Evolutionary conservation across 164 flowering plant species (phyloP).

Genomic region (Cinnamomum micranthum): DNA sequence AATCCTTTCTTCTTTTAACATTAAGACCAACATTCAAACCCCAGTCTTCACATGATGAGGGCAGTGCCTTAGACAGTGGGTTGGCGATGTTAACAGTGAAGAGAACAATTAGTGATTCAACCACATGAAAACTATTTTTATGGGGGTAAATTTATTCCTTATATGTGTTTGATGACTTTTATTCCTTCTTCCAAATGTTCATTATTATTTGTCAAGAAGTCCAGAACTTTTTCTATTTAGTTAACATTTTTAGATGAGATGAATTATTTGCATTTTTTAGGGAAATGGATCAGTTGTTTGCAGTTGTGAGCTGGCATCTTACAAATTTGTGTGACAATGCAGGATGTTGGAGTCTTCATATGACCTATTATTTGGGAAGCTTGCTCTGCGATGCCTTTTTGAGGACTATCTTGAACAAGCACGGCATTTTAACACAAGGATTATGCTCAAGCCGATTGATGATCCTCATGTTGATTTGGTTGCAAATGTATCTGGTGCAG

Average conservation of each 20-base stretch:
- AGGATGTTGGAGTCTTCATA: constrained; percentile 96
- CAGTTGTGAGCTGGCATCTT: not conserved
- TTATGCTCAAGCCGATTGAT: constrained; percentile 89
- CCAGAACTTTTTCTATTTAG: not conserved
- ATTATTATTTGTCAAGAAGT: not conserved
- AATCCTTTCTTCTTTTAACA: too few species aligned
- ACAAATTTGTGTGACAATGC: constrained; percentile 17
- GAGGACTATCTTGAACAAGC: constrained; percentile 91
- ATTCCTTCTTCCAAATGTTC: not conserved
- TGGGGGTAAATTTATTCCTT: not conserved
- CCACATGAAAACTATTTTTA: not conserved
- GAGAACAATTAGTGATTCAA: not conserved
- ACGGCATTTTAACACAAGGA: constrained; percentile 59
- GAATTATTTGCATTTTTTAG: not conserved
- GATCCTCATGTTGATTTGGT: constrained; percentile 89
- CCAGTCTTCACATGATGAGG: not conserved
- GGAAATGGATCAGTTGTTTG: not conserved
- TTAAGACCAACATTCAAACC: too few species aligned
- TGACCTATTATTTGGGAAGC: constrained; percentile 78
- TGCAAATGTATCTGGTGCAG: constrained; percentile 65
- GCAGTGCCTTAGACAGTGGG: not conserved
- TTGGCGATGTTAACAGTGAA: not conserved
- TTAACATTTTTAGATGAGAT: not conserved
- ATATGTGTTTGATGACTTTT: not conserved
- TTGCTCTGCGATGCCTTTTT: constrained; percentile 79